Percentiles rank a stretch among this genome's conserved stretches.
These are phyloP conservation scores for Trichoderma polysporum DNA, from an alignment of 2,329 filamentous ascomycete species.

Conservation along the genomic window DNA sequence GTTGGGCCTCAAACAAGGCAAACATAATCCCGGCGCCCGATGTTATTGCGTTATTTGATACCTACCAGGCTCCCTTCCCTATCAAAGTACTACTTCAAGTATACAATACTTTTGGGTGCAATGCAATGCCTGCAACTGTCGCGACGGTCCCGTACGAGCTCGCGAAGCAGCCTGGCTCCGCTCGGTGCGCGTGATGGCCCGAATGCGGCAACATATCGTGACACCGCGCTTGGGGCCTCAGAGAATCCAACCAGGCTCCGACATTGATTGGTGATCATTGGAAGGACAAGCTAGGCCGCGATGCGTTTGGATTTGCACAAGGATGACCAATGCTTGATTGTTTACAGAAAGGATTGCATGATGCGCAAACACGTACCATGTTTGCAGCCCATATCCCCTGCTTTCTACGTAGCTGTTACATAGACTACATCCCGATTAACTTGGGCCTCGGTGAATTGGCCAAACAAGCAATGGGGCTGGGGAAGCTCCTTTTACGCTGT, in stretches of 20 bases:
- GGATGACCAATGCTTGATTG: background rate
- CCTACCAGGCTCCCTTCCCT: background rate
- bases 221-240: background rate
- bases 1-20: background rate
- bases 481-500: too few relatives aligned
- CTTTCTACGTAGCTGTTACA: background rate
- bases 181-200: conserved; percentile 14
- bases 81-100: background rate
- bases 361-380: background rate
- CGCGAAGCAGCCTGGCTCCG: conserved; percentile 10
- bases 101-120: background rate
- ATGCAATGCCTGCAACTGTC: background rate
- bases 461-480: background rate
- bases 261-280: background rate
- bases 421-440: background rate
- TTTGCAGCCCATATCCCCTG: background rate
- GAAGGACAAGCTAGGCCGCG: background rate
- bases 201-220: conserved; percentile 15
- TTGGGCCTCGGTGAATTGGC: background rate
- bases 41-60: background rate
- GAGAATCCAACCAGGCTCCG: background rate
- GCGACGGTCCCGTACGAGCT: background rate
- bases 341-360: background rate
- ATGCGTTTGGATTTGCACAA: background rate
- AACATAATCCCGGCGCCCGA: background rate